phyloP scores from a whole-genome alignment of 2,329 filamentous ascomycete species.

The Curvularia verruculosa region DNA sequence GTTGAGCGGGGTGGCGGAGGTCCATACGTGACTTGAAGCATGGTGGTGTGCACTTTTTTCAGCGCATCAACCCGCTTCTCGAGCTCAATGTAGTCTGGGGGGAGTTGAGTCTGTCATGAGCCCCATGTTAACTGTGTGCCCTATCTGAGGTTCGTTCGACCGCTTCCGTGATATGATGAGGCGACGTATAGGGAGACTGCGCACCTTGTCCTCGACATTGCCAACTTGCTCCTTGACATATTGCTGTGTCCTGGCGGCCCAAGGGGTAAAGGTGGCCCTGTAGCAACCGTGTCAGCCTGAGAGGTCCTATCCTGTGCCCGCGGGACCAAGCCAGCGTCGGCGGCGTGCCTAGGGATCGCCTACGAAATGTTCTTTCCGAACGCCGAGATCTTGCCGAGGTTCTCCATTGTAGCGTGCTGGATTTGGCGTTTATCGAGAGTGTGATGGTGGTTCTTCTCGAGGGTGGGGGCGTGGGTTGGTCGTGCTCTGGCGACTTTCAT shows the following conservation, averaged over 20 bases:
- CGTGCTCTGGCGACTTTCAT: slow-evolving; percentile 33
- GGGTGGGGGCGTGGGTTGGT: slow-evolving; percentile 19
- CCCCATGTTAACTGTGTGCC: slow-evolving; percentile 29
- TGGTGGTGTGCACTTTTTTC: slow-evolving; percentile 95
- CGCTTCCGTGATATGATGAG: not conserved
- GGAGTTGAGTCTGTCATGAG: slow-evolving; percentile 81
- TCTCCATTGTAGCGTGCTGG: slow-evolving; percentile 62
- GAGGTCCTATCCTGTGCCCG: slow-evolving; percentile 1
- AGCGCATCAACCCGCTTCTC: slow-evolving; percentile 98
- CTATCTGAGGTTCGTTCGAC: not conserved
- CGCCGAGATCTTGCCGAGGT: slow-evolving; percentile 73
- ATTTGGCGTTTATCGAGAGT: slow-evolving; percentile 6
- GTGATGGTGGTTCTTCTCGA: slow-evolving; percentile 4
- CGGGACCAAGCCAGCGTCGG: not conserved
- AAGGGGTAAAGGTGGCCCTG: slow-evolving; percentile 87
- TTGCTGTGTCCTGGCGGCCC: slow-evolving; percentile 92
- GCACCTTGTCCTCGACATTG: slow-evolving; percentile 89
- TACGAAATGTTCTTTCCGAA: slow-evolving; percentile 75
- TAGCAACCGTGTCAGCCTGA: slow-evolving; percentile 54
- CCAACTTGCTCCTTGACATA: slow-evolving; percentile 98
- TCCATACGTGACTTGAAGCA: slow-evolving; percentile 92
- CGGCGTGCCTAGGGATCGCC: slow-evolving; percentile 35
- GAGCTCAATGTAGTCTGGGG: slow-evolving; percentile 95
- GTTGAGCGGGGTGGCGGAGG: slow-evolving; percentile 4
- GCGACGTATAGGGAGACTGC: slow-evolving; percentile 10